phyloP scores from a whole-genome alignment of 2,329 filamentous ascomycete genomes.

The Fusarium floridanum region DNA sequence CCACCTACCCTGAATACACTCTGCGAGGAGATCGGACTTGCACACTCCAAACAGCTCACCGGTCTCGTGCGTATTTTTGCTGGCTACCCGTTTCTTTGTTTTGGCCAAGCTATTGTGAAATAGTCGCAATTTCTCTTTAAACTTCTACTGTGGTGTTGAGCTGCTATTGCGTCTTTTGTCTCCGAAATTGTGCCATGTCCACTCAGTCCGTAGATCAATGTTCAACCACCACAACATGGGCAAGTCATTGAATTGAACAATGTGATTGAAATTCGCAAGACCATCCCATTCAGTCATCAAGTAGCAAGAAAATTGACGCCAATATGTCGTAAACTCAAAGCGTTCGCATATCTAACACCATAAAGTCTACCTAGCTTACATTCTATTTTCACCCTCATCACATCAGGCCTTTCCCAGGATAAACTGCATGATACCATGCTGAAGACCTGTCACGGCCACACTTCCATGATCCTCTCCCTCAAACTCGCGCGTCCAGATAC shows the following conservation, averaged over 20 bases:
- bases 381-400: background rate
- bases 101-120: background rate
- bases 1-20: background rate
- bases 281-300: background rate
- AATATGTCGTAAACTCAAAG: background rate
- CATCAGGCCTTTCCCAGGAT: slow-evolving; percentile 28
- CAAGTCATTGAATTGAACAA: too few species aligned
- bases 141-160: background rate
- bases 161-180: background rate
- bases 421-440: slow-evolving; percentile 41
- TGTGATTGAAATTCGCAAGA: background rate
- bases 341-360: background rate
- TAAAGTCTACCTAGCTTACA: background rate
- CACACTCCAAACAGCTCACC: background rate
- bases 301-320: background rate
- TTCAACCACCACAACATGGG: background rate
- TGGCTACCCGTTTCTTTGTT: background rate
- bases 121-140: background rate
- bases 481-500: slow-evolving; percentile 43
- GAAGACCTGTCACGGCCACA: slow-evolving; percentile 37
- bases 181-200: background rate
- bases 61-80: background rate
- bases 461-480: slow-evolving; percentile 45
- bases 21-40: background rate
- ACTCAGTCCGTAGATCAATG: background rate